Evolutionary conservation across 345 rosid genomes (phyloP).

Genomic region (Salix arbutifolia): DNA sequence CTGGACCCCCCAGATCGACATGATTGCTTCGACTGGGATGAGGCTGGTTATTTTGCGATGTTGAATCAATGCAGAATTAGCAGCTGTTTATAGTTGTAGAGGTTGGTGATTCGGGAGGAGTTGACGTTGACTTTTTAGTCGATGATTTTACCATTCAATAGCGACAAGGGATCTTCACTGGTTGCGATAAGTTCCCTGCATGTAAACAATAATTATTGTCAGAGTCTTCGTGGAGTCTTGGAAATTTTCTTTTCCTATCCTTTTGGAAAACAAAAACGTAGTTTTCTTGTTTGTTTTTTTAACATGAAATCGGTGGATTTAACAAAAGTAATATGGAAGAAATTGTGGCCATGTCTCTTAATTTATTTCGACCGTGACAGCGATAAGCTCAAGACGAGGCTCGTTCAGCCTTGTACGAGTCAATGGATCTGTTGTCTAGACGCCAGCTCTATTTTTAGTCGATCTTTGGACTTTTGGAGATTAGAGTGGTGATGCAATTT

Average conservation of each 20-base stretch:
- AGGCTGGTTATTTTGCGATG: not conserved
- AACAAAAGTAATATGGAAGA: not conserved
- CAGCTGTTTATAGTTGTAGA: not conserved
- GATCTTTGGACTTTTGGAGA: not conserved
- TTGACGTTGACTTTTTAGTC: conserved; percentile 3
- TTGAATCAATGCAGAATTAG: no score
- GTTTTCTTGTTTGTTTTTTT: no score
- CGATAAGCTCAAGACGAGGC: not conserved
- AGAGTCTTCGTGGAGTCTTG: no score
- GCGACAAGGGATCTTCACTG: not conserved
- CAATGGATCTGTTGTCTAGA: not conserved
- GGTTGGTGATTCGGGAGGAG: not conserved
- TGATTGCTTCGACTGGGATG: not conserved
- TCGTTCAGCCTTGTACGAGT: not conserved
- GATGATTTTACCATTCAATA: not conserved
- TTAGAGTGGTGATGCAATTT: not conserved
- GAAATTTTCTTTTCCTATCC: no score
- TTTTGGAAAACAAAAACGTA: no score
- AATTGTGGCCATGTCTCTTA: not conserved
- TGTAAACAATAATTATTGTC: no score
- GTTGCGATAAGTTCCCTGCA: no score
- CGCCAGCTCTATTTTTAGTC: not conserved
- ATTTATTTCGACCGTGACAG: not conserved
- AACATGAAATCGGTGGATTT: not conserved
- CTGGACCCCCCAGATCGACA: conserved; percentile 45